Percentiles rank a stretch among this genome's conserved stretches.
Conservation (phyloP, 305 asterid species). For the Fraxinus greggii region DNA sequence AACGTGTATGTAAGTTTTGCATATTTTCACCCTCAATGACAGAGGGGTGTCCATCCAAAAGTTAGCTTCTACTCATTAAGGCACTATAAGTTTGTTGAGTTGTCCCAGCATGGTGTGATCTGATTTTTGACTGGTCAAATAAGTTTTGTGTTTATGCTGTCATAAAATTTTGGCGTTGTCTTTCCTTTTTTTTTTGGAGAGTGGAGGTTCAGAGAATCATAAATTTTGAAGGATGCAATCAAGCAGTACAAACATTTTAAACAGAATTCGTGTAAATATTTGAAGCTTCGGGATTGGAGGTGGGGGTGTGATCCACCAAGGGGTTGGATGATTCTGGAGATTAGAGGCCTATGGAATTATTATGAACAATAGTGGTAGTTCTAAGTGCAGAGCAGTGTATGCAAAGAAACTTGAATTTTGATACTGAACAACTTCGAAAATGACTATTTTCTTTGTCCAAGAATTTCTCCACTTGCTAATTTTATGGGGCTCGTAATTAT, state of each 20-base stretch:
- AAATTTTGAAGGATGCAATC: not conserved
- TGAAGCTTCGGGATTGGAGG: not conserved
- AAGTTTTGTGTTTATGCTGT: not conserved
- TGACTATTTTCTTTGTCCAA: not conserved
- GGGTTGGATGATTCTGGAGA: not conserved
- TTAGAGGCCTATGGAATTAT: not conserved
- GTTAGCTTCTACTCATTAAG: not conserved
- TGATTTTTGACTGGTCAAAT: not conserved
- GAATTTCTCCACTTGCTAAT: slow-evolving; percentile 2
- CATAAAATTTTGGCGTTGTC: not conserved
- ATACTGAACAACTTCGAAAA: slow-evolving; percentile 13
- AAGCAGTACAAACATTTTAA: not conserved
- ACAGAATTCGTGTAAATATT: not conserved
- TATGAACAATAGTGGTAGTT: not conserved
- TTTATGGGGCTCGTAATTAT: not conserved
- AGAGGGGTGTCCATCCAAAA: not conserved
- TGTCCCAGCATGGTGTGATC: not conserved
- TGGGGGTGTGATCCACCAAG: not conserved
- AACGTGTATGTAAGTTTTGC: not conserved
- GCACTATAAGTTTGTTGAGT: not conserved
- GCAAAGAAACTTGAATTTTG: not conserved
- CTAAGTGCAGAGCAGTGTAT: not conserved
- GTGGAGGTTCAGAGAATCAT: not conserved
- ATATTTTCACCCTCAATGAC: not conserved
- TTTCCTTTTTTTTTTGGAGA: not conserved